Evolutionary conservation across 2,329 filamentous ascomycete genomes (phyloP).

Genomic region (Fusarium newnesense): DNA sequence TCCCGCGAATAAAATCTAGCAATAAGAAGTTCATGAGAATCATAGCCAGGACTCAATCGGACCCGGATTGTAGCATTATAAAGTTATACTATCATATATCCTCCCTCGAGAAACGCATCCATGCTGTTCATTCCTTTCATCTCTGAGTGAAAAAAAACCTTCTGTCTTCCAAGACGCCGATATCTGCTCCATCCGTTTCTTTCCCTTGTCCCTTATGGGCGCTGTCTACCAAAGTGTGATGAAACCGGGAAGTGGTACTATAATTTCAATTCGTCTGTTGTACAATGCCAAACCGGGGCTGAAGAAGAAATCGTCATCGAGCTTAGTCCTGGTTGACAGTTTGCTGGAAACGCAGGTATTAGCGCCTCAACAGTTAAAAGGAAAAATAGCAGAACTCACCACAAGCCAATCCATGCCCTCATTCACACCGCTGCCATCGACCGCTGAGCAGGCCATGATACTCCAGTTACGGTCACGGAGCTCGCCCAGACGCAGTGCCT

Average conservation of each 20-base stretch:
- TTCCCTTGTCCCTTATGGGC: conserved; percentile 28
- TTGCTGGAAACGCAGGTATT: conserved; percentile 43
- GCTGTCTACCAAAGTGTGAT: conserved; percentile 45
- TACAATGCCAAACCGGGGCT: conserved; percentile 43
- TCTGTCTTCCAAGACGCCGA: conserved; percentile 37
- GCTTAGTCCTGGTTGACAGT: conserved; percentile 50
- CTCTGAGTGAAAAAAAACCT: not conserved
- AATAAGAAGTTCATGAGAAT: conserved; percentile 29
- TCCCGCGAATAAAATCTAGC: not conserved
- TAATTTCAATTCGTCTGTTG: conserved; percentile 49
- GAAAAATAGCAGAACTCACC: conserved; percentile 61
- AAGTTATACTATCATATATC: conserved; percentile 42
- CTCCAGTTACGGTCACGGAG: conserved; percentile 98
- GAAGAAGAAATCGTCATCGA: conserved; percentile 30
- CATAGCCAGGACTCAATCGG: conserved; percentile 37
- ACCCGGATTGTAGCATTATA: conserved; percentile 42
- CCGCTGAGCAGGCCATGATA: conserved; percentile 96
- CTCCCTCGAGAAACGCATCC: conserved; percentile 8
- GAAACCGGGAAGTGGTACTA: conserved; percentile 40
- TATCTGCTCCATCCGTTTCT: conserved; percentile 28
- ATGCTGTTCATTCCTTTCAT: conserved; percentile 10
- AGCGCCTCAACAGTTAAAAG: not conserved
- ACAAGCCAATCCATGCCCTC: conserved; percentile 99
- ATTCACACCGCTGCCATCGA: conserved; percentile 92
- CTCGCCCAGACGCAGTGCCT: conserved; percentile 89